Percentiles rank a stretch among this genome's conserved stretches.
phyloP scores from a whole-genome alignment of 2,329 filamentous ascomycete species.

The Meredithiella fracta region DNA sequence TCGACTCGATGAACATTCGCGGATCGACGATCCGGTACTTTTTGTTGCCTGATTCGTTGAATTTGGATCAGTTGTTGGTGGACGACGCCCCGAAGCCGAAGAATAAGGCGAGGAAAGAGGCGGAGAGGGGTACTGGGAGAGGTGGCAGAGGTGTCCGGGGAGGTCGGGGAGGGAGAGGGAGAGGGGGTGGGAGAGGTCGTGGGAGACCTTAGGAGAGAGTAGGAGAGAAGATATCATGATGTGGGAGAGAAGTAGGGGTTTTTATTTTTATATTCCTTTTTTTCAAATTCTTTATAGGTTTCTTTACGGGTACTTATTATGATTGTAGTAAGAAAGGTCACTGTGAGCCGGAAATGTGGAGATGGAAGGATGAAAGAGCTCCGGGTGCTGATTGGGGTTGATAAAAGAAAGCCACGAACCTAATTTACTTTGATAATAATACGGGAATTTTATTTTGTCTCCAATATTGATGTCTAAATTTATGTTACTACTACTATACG shows the following conservation, averaged over 20 bases:
- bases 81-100: slow-evolving; percentile 97
- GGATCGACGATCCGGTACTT: slow-evolving; percentile 93
- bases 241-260: background rate
- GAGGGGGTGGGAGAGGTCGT: slow-evolving; percentile 38
- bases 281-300: background rate
- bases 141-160: slow-evolving; percentile 38
- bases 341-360: background rate
- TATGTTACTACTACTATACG: no score
- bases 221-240: background rate
- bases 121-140: slow-evolving; percentile 39
- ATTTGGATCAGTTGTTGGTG: slow-evolving; percentile 85
- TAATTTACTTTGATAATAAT: background rate
- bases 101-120: slow-evolving; percentile 98
- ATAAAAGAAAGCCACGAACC: slow-evolving; percentile 18
- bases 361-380: slow-evolving; percentile 4
- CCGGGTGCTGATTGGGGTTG: slow-evolving; percentile 14
- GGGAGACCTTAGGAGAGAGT: slow-evolving; percentile 22
- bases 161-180: slow-evolving; percentile 34
- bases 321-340: background rate
- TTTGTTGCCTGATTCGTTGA: slow-evolving; percentile 88
- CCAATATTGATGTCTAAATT: background rate
- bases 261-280: background rate
- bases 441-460: background rate
- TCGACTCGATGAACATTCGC: slow-evolving; percentile 93
- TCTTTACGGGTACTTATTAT: background rate